These are phyloP conservation scores for Chamaenerion angustifolium DNA, from an alignment of 345 rosid species.

Conservation along the genomic window DNA sequence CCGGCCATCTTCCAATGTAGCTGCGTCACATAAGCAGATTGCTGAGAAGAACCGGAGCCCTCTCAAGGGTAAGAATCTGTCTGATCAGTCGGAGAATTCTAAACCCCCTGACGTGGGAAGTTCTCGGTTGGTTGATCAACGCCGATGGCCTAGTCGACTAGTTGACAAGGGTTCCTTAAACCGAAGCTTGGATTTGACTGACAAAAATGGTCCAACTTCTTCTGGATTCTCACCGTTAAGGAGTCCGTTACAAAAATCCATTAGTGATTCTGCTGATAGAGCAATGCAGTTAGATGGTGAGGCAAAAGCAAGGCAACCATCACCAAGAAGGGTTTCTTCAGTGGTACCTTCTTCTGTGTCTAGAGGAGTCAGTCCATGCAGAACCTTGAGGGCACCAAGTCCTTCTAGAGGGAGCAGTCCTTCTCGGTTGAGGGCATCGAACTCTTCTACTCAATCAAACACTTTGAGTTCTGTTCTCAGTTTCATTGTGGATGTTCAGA, in stretches of 20 bases:
- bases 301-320: slow-evolving; percentile 37
- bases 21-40: slow-evolving; percentile 32
- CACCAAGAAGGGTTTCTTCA: slow-evolving; percentile 45
- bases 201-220: slow-evolving; percentile 28
- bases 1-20: slow-evolving; percentile 74
- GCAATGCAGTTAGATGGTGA: slow-evolving; percentile 32
- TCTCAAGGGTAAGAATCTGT: slow-evolving; percentile 59
- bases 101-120: no score
- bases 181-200: slow-evolving; percentile 49
- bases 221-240: slow-evolving; percentile 33
- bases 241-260: slow-evolving; percentile 46
- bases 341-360: slow-evolving; percentile 22
- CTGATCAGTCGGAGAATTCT: slow-evolving; percentile 85
- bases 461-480: slow-evolving; percentile 69
- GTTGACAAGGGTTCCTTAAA: slow-evolving; percentile 41
- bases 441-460: slow-evolving; percentile 34
- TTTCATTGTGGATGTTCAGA: slow-evolving; percentile 73
- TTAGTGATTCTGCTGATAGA: slow-evolving; percentile 33
- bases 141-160: slow-evolving; percentile 83
- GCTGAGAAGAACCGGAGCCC: slow-evolving; percentile 84
- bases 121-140: slow-evolving; percentile 72
- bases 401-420: slow-evolving; percentile 62
- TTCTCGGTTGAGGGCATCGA: slow-evolving; percentile 52
- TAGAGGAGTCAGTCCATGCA: slow-evolving; percentile 27
- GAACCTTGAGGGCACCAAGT: slow-evolving; percentile 40